Evolutionary conservation across 495 filamentous ascomycete genomes (phyloP), one percentile per base, ranked within the genome.

Genomic region (Neurospora sublineolata): DNA sequence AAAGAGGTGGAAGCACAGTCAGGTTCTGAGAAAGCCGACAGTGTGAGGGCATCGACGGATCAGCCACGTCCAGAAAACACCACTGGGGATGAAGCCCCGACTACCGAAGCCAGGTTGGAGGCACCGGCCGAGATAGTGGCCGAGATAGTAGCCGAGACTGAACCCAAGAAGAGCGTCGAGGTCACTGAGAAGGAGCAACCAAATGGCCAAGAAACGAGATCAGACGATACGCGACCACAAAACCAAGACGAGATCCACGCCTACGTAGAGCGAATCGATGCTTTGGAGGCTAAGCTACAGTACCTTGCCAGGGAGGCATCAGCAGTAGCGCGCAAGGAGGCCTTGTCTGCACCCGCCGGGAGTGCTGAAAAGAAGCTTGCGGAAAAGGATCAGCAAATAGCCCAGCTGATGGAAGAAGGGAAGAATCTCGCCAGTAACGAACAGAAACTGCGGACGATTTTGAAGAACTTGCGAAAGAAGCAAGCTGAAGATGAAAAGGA

Each of bases 221-320:
- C 89, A 44, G 87, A 91, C 68, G 84, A 84, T 33, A 82, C 87
- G 3, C 87, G 92, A 64, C 78, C 84, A 36, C 88, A 89, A 68
- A 85, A 91, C 76, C 92, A 93, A 71, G 91, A 93, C 76, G 94
- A 97, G 77, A 85, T 91, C 20, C 88, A 95, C 74, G 85, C 82
- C 12, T 94, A 96, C 72, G 87, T 94, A 14, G 95, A 97, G 80
- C 89, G 92, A 3, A 97, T 98, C 44, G 95, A 98, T 81, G 92
- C 96, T 23, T 83, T 99, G 11, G 92, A 97, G 78, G 88, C 92
- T 8, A 97, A 97, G 77, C 84, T 99, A 36, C 89, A 92, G 70
- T 97, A 94, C 77, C 85, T 98, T 5, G 89, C 94, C 3, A 90
- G 89, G 70, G 90, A 94, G 73, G 89, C 90, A 41, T 88, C 90